Base-by-base conservation (phyloP, 1,284 basidiomycete species). In the Boletus semigastroideus region DNA sequence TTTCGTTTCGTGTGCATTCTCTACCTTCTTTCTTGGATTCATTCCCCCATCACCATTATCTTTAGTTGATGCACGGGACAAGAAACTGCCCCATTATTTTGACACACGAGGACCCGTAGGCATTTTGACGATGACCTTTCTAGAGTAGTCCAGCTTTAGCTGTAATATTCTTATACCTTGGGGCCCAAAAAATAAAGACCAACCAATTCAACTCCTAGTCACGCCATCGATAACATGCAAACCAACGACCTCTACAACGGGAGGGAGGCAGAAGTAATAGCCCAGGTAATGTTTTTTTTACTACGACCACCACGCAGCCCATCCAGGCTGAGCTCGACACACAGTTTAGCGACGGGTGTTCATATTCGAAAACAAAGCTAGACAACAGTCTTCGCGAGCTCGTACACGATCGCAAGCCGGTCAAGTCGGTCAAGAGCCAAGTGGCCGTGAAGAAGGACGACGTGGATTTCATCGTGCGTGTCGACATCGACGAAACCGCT, bases 331-430 rank as follows among this genome's bases (percentile, higher is more conserved):
- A 62, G 22, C 46, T 16, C 36, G 20, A 16, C 30, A 16, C 30
- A 6, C 37, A 80, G 78, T 80, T 78, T 52, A 64, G 53, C 31
- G 78, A 80, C 54, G 79, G 79, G 1, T 69, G 69, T 43, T 71
- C 75, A 13, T 80, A 79, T 52, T 78, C 76, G 16, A 81, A 78
- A 57, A 70, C 69, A 48, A 80, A 76, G 58, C 68, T 81, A 49
- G 79, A 81, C 46, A 76, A 78, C 31, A 77, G 73, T 33, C 72
- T 74, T 53, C 68, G 55, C 56, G 44, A 70, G 49, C 22, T 66
- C 51, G 44, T 55, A 9, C 46, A 49, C 4, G 63, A 71, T 19
- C 68, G 56, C 50, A 70, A 64, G 53, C 47, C 55, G 4, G 46
- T 51, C 52, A 68, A 71, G 42, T 36, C 68, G 2, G 14, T 52